Base-by-base conservation (phyloP, 1,284 basidiomycete genomes). In the Vanrija humicola region DNA sequence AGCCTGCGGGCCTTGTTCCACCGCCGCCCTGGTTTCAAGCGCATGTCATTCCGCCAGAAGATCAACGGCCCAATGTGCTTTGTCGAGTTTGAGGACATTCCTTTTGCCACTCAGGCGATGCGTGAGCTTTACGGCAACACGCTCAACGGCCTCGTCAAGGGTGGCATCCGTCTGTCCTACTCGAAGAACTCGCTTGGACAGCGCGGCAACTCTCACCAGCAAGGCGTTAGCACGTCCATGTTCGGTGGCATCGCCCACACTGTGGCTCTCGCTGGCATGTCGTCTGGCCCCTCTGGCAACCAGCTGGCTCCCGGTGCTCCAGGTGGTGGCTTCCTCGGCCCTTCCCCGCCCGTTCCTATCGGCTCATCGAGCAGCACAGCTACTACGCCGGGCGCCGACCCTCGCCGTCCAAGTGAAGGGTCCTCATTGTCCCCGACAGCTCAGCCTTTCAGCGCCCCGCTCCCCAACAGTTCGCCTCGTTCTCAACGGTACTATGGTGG, bases 31-130 rank as follows among this genome's bases (percentile, higher is more conserved):
- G 94, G 94, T 5, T 98, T 87, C 78, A 87, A 90, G 55, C 89
- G 94, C 67, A 82, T 98, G 64, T 93, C 88, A 66, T 98, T 93
- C 80, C 82, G 92, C 56, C 90, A 95, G 72, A 98, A 98, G 80
- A 89, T 84, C 70, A 94, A 93, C 64, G 91, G 93, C 1, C 92
- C 93, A 5, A 96, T 96, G 94, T 97, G 93, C 75, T 96, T 97
- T 74, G 90, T 93, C 47, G 90, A 93, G 87, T 98, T 97, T 65
- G 90, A 95, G 61, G 91, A 93, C 71, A 91, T 97, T 21, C 77
- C 81, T 10, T 85, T 81, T 66, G 95, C 94, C 3, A 86, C 89
- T 5, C 86, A 84, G 72, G 90, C 93, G 15, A 82, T 98, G 72
- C 84, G 86, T 59, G 89, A 94, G 48, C 81, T 97, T 55, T 93